These are phyloP conservation scores for Crithidia mellificae DNA, from an alignment of 208 protist species.

Conservation along the genomic window DNA sequence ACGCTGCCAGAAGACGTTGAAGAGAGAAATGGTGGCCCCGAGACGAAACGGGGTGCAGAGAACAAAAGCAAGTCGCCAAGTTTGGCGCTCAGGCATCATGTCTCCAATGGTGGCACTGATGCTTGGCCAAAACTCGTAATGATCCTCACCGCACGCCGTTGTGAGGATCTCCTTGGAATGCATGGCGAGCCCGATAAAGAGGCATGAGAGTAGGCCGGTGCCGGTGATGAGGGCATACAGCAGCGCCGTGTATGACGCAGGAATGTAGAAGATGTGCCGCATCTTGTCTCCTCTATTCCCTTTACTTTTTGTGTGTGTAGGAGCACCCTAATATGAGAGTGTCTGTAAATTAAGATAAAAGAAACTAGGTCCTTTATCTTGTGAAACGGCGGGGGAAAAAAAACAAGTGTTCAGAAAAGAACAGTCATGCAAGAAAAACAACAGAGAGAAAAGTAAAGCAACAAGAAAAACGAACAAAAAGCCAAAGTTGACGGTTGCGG, in stretches of 20 bases:
- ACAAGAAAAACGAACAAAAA: no score
- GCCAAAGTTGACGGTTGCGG: no score
- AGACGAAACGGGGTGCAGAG: slow-evolving; percentile 62
- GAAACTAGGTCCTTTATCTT: neutral
- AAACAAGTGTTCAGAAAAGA: no score
- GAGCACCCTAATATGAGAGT: neutral
- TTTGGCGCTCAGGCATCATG: slow-evolving; percentile 71
- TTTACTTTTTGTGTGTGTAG: no score
- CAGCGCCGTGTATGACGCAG: slow-evolving; percentile 64
- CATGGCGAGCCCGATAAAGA: slow-evolving; percentile 51
- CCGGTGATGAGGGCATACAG: slow-evolving; percentile 57
- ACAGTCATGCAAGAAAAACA: no score
- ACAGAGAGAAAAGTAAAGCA: no score
- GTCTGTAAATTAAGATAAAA: no score
- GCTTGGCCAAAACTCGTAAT: slow-evolving; percentile 80
- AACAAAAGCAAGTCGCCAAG: slow-evolving; percentile 62
- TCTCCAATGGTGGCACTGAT: slow-evolving; percentile 74
- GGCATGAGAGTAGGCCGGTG: slow-evolving; percentile 40
- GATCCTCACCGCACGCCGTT: slow-evolving; percentile 51
- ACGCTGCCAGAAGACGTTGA: slow-evolving; percentile 68
- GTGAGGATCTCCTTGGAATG: slow-evolving; percentile 56
- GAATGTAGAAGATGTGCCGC: slow-evolving; percentile 74
- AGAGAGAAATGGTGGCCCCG: slow-evolving; percentile 47
- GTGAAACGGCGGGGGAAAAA: no score
- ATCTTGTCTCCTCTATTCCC: slow-evolving; percentile 10